A percentile compares a stretch with the other conserved stretches of the same genome.
Conservation (phyloP, 2,329 filamentous ascomycete genomes). For the Colletotrichum kahawae region DNA sequence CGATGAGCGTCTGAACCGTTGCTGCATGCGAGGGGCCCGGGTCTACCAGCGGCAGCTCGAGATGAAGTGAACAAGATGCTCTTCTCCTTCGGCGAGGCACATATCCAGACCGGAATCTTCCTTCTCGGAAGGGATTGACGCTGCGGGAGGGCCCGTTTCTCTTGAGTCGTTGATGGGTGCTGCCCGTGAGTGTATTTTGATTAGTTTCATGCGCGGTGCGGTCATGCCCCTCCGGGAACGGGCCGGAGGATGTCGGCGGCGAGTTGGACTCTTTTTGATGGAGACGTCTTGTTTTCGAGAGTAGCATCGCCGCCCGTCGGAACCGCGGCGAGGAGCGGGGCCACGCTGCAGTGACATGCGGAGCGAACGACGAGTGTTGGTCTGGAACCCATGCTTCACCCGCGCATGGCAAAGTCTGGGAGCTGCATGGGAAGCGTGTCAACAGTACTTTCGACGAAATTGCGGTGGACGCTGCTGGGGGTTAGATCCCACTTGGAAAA, state of each 20-base stretch:
- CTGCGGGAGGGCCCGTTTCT: constrained; percentile 15
- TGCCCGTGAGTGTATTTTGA: not conserved
- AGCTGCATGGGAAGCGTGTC: not conserved
- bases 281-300: not conserved
- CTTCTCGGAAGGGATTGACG: constrained; percentile 3
- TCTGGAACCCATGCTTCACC: not conserved
- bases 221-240: constrained; percentile 10
- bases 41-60: not conserved
- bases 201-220: constrained; percentile 5
- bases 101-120: not conserved
- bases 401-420: not conserved
- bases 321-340: not conserved
- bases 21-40: not conserved
- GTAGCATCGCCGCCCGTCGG: constrained; percentile 10
- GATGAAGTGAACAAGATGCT: not conserved
- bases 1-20: not conserved
- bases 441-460: not conserved
- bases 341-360: not conserved
- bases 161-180: not conserved
- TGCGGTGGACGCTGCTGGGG: not conserved
- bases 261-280: not conserved
- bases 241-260: constrained; percentile 11
- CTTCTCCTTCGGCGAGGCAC: not conserved
- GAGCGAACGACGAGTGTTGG: not conserved
- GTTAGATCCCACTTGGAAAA: not conserved